Evolutionary conservation across 768 basidiomycete species (phyloP), one percentile per base, ranked within the genome.

Genomic region (Agaricus subrufescens): DNA sequence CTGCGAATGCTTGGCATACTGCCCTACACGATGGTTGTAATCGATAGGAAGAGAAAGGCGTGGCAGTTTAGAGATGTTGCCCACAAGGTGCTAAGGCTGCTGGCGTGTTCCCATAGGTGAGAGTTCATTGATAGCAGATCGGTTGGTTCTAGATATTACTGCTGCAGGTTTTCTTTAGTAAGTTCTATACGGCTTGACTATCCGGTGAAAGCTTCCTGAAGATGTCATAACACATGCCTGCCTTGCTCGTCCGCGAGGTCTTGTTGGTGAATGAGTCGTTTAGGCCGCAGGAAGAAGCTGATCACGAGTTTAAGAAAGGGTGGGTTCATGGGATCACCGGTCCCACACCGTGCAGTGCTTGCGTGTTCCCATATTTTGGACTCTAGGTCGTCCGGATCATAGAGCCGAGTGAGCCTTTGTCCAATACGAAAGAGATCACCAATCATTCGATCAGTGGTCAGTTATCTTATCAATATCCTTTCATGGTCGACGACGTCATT

Each of bases 391-490:
- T 9, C 31, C 31, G 9, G 31, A 31, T 5, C 31, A 31, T 31
- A 31, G 31, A 31, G 38, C 49, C 25, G 49, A 50, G 38, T 38
- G 19, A 42, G 12, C 15, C 7, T 14, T 40, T 27, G 39, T 25
- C 19, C 11, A 11, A 31, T 46, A 15, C 8, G 31, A 23, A 29
- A 25, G 31, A 31, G 31, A 37, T 7, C 15, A 40, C 26, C 29
- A 43, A 52, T 40, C 53, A 14, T 12, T 30, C 11, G 37, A 54
- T 6, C 34, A 8, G 11, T 11, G 34, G n/a, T 54, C 53, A 29
- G 14, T 54, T 43, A 56, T 56, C 54, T 56, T 56, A 56, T 56
- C 54, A 43, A 14, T 7, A 11, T 19, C 30, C 12, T 27, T 23
- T 40, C 29, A 19, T 25, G 31, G 15, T 10, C 7, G 23, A 49